Evolutionary conservation across 192 early-diverging fungal genomes (phyloP).

Genomic region (Linderina pennispora): DNA sequence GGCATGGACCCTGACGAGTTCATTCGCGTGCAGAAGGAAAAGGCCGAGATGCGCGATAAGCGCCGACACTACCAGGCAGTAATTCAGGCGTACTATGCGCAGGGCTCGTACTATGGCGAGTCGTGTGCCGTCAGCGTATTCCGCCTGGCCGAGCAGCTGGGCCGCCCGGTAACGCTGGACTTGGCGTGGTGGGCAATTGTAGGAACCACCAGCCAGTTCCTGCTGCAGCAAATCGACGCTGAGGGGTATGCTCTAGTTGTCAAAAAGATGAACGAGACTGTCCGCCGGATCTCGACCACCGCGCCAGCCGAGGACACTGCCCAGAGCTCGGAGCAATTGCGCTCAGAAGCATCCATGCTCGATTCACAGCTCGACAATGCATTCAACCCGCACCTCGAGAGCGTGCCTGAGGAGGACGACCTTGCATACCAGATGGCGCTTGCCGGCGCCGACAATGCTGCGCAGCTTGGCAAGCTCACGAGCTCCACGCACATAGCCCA

Average conservation of each 20-base stretch:
- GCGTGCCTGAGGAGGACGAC: constrained; percentile 24
- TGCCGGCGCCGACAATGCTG: constrained; percentile 9
- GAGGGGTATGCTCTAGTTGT: constrained; percentile 61
- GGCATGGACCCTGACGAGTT: constrained; percentile 44
- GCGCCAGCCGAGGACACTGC: constrained; percentile 1
- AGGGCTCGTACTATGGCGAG: constrained; percentile 69
- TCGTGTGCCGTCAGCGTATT: constrained; percentile 69
- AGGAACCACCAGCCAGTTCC: constrained; percentile 72
- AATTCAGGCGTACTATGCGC: constrained; percentile 76
- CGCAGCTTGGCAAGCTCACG: constrained; percentile 22
- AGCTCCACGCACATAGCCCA: constrained; percentile 19
- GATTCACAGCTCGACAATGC: constrained; percentile 23
- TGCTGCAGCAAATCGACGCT: constrained; percentile 65
- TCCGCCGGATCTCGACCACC: constrained; percentile 49
- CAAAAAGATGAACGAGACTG: constrained; percentile 61
- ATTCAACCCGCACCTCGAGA: constrained; percentile 20
- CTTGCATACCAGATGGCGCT: constrained; percentile 17
- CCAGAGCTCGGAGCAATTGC: not conserved
- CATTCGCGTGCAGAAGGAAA: constrained; percentile 34
- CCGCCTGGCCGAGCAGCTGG: constrained; percentile 67
- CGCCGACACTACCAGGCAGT: constrained; percentile 35
- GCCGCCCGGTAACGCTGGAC: constrained; percentile 56
- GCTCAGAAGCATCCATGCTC: constrained; percentile 2
- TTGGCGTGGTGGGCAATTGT: constrained; percentile 84
- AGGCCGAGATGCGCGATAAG: constrained; percentile 21